phyloP scores from a whole-genome alignment of 192 early-diverging fungal genomes.

The Umbelopsis sp. region DNA sequence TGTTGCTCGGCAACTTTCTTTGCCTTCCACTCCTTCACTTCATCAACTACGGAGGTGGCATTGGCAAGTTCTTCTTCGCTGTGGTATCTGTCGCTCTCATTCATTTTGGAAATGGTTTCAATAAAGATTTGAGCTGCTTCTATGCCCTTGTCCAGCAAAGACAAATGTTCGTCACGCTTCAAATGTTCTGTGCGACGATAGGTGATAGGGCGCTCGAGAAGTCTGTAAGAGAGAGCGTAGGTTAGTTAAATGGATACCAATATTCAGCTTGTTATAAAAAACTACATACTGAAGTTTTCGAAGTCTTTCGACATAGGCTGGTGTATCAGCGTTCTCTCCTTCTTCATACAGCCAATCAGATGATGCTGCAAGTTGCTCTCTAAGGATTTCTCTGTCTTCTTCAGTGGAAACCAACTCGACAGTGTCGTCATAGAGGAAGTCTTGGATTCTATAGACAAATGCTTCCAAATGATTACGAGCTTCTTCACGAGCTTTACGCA shows the following conservation, averaged over 20 bases:
- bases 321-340: conserved; percentile 72
- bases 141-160: conserved; percentile 33
- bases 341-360: conserved; percentile 89
- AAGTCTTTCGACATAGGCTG: conserved; percentile 56
- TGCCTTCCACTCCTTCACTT: conserved; percentile 66
- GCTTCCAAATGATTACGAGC: conserved; percentile 89
- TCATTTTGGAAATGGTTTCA: conserved; percentile 43
- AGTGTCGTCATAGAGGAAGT: conserved; percentile 79
- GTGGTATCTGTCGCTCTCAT: conserved; percentile 58
- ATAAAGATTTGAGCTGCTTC: conserved; percentile 42
- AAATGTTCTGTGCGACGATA: conserved; percentile 48
- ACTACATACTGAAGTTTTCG: conserved; percentile 43
- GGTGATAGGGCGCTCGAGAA: conserved; percentile 49
- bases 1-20: conserved; percentile 61
- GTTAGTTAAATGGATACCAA: background rate
- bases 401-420: conserved; percentile 68
- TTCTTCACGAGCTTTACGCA: conserved; percentile 73
- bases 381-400: conserved; percentile 68
- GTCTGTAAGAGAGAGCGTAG: conserved; percentile 20
- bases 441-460: conserved; percentile 85
- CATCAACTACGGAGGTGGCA: conserved; percentile 54
- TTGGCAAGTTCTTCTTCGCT: conserved; percentile 55
- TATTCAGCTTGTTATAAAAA: no score
- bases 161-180: conserved; percentile 48
- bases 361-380: conserved; percentile 51